A percentile compares a stretch with the other conserved stretches of the same genome.
Conservation (phyloP, 305 asterid species). For the Caryopteris hybrid region DNA sequence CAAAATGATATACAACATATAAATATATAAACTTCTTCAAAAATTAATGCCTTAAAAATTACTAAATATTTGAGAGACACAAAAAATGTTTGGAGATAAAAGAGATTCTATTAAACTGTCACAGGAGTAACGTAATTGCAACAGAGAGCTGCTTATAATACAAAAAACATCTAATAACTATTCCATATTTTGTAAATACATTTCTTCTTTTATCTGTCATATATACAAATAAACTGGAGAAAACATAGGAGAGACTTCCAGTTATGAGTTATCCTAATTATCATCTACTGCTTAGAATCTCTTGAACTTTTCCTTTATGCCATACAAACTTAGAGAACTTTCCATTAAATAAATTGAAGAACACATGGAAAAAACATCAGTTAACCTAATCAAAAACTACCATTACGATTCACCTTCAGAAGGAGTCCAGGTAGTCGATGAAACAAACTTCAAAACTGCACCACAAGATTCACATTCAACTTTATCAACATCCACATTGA, state of each 20-base stretch:
- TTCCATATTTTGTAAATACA: background rate
- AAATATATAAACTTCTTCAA: background rate
- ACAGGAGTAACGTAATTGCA: background rate
- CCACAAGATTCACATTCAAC: constrained; percentile 97
- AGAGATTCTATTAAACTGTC: background rate
- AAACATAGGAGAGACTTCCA: background rate
- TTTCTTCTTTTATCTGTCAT: background rate
- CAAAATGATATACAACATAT: too few relatives aligned
- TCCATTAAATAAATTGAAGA: constrained; percentile 10
- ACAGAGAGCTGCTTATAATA: background rate
- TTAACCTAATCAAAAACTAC: constrained; percentile 18
- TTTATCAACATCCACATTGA: constrained; percentile 76
- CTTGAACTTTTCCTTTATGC: background rate
- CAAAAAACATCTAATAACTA: background rate
- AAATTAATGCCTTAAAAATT: background rate
- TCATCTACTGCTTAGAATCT: background rate
- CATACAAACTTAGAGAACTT: background rate
- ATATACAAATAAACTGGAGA: constrained; percentile 10
- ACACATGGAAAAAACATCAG: background rate
- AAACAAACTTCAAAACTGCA: constrained; percentile 55
- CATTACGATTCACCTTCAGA: constrained; percentile 65
- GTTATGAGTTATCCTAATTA: background rate
- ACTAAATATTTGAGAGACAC: background rate
- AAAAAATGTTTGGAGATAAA: background rate
- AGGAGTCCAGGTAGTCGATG: constrained; percentile 62